Evolutionary conservation across 2,329 filamentous ascomycete genomes (phyloP), one percentile per base, ranked within the genome.

Genomic region (Ophiocordyceps camponoti-rufipedis): DNA sequence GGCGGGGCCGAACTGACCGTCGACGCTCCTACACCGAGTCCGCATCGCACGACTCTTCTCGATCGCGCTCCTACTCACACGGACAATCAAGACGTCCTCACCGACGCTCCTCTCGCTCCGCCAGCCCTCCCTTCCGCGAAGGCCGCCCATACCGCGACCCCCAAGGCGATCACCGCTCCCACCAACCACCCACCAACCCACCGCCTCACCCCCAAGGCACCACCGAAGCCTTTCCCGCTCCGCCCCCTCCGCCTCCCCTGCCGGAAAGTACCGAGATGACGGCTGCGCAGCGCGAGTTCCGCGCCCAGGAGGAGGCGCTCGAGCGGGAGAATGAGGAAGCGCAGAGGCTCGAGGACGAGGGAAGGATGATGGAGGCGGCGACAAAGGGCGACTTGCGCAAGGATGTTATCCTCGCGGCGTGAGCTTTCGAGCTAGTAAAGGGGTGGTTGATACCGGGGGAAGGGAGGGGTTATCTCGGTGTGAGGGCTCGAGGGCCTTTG

Each of bases 271-370:
- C 60, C 28, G 52, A 54, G 14, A 53, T 63, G 44, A 60, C 58
- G 7, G 68, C 66, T 29, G 67, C 70, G 50, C 63, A 69, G 48
- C 57, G 61, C 45, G 63, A 60, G 28, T 62, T 72, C 48, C 63
- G 61, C 42, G 67, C 71, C 49, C 69, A 74, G 55, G 70, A 72
- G 51, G 65, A 68, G 52, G 69, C 62, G 28, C 56, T 74, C 13
- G 58, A 69, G 55, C 62, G 64, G 40, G 71, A 74, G 57, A 72
- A 74, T 48, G 72, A 74, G 52, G 72, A 74, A 52, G 70, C 69
- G 1, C 65, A 73, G 51, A 59, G 70, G 47, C 58, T 72, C 19
- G 70, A 71, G 46, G 70, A 71, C 44, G 69, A 70, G 49, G 66
- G 62, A 42, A 60, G 56, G 19, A 51, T 52, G 45, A 56, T 23